Conservation (phyloP, 441 rosid species). For the Theobroma grandiflorum region DNA sequence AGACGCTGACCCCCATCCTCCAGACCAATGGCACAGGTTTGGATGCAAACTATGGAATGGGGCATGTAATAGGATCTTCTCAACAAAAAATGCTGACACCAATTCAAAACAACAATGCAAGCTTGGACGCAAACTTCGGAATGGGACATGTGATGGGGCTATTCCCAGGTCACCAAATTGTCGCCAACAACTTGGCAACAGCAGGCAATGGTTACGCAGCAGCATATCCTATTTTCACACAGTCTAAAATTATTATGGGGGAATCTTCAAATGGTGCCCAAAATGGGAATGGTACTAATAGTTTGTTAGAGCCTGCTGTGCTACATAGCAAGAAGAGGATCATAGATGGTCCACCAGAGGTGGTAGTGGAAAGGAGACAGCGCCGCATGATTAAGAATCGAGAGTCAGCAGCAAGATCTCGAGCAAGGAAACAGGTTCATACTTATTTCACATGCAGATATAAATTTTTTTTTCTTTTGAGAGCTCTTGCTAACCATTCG, state of each 20-base stretch:
- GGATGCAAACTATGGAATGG: slow-evolving; percentile 41
- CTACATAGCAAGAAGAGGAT: slow-evolving; percentile 58
- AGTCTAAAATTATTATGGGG: slow-evolving; percentile 40
- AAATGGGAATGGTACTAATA: slow-evolving; percentile 41
- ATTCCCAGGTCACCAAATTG: slow-evolving; percentile 33
- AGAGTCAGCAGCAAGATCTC: slow-evolving; percentile 91
- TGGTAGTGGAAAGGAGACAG: slow-evolving; percentile 80
- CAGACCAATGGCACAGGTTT: slow-evolving; percentile 28
- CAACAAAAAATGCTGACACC: slow-evolving; percentile 24
- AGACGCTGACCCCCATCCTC: slow-evolving; percentile 18
- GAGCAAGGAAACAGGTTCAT: slow-evolving; percentile 91
- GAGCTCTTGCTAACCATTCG: neutral
- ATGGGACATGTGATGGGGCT: slow-evolving; percentile 43
- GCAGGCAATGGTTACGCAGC: slow-evolving; percentile 40
- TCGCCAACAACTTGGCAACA: slow-evolving; percentile 26
- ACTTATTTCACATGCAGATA: neutral
- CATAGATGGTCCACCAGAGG: slow-evolving; percentile 71
- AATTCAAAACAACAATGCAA: slow-evolving; percentile 21
- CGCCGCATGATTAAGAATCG: slow-evolving; percentile 93
- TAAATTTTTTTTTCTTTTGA: neutral
- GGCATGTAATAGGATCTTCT: slow-evolving; percentile 20
- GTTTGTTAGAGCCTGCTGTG: slow-evolving; percentile 39
- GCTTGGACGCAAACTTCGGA: slow-evolving; percentile 43
- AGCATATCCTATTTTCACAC: slow-evolving; percentile 43
- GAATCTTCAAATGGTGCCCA: slow-evolving; percentile 43